A percentile compares a stretch with the other conserved stretches of the same genome.
These are phyloP conservation scores for Dioscorea zingiberensis DNA, from an alignment of 106 monocot genomes.

Conservation along the genomic window DNA sequence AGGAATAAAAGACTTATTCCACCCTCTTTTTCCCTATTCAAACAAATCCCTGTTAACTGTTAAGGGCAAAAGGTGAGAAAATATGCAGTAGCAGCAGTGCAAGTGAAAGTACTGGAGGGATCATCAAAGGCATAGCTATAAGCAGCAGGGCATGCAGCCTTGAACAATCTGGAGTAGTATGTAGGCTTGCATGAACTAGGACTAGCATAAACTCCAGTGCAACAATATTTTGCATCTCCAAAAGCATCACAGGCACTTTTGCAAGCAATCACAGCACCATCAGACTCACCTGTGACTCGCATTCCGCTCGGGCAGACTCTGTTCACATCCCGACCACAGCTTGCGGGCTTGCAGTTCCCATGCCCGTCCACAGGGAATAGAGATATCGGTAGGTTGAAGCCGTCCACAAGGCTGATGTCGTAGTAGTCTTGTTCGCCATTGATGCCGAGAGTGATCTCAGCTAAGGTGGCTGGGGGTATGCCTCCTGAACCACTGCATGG, in stretches of 20 bases:
- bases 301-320: slow-evolving; percentile 41
- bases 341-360: slow-evolving; percentile 12
- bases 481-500: slow-evolving; percentile 18
- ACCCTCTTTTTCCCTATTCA: too few relatives aligned
- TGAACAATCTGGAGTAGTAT: slow-evolving; percentile 38
- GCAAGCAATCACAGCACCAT: slow-evolving; percentile 27
- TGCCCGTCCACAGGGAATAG: slow-evolving; percentile 12
- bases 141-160: slow-evolving; percentile 31
- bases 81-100: slow-evolving; percentile 17
- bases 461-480: slow-evolving; percentile 25
- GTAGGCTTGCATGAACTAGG: slow-evolving; percentile 21
- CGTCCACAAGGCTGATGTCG: slow-evolving; percentile 53
- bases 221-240: too few relatives aligned
- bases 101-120: slow-evolving; percentile 32
- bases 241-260: slow-evolving; percentile 32
- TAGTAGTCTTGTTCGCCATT: slow-evolving; percentile 35
- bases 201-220: too few relatives aligned
- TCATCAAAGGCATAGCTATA: slow-evolving; percentile 51
- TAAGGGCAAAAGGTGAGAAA: too few relatives aligned
- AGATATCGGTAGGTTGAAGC: slow-evolving; percentile 51
- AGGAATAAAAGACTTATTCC: too few relatives aligned
- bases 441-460: slow-evolving; percentile 29
- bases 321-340: slow-evolving; percentile 37
- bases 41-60: too few relatives aligned
- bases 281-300: neutral